Evolutionary conservation across 352 stramenopile genomes (phyloP), one percentile per base, ranked within the genome.

Genomic region (Pythium coloratum): DNA sequence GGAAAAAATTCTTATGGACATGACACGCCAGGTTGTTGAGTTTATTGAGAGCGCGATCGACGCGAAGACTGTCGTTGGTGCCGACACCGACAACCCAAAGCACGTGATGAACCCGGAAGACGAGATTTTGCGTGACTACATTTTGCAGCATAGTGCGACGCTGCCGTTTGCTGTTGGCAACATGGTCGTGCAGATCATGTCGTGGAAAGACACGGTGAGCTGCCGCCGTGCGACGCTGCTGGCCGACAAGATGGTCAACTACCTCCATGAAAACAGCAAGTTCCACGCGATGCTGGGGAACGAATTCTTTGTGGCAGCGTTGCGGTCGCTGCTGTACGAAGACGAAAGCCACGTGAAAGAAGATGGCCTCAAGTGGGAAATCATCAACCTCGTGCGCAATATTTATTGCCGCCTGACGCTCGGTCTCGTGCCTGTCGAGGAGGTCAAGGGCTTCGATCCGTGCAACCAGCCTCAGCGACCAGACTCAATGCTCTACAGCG

Each of bases 301-400:
- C 6, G 83, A 91, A 16, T 51, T 94, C 18, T 94, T 94, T 56
- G 74, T 78, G 1, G 80, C 81, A 18, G 76, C 77, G 18, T 66
- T 94, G 7, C 70, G 85, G 30, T 73, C 76, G 28, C 67, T 94
- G 36, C 32, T 94, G 24, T 70, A 76, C 20, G 82, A 94, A 46
- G 71, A 85, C 55, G 67, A 76, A 6, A 83, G 81, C 28, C 77
- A 89, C 57, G 83, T 89, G 38, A 91, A 92, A 68, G 85, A 94
- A 69, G 85, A 94, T 56, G 78, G 78, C 10, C 73, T 94, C 14
- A 94, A 91, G 58, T 94, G 85, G 85, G 85, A 94, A 64, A 76
- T 94, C 14, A 90, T 94, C 64, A 94, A 94, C 61, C 71, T 94
- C n/a, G 73, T 79, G 10, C 83, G 85, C 36, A 94, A 94, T 72